phyloP scores from a whole-genome alignment of 2,329 filamentous ascomycete genomes.

The Chaetomiaceae sp. region DNA sequence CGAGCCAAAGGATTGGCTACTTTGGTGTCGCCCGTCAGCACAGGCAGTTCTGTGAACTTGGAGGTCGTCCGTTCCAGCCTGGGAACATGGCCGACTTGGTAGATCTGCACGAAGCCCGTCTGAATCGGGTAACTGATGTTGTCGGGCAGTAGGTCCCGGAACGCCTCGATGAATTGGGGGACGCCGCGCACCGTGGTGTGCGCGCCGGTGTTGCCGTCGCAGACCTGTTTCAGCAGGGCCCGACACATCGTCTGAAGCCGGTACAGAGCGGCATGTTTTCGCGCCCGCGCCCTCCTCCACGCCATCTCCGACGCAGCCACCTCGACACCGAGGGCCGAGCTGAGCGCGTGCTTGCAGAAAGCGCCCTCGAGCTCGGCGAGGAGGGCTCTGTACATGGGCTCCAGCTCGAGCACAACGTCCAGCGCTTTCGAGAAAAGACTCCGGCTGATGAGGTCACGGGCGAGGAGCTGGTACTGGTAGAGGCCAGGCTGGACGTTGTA shows the following conservation, averaged over 20 bases:
- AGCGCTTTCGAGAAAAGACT: slow-evolving; percentile 17
- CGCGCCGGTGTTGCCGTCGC: slow-evolving; percentile 4
- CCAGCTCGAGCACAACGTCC: slow-evolving; percentile 26
- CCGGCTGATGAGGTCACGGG: slow-evolving; percentile 34
- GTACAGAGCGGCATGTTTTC: slow-evolving; percentile 1
- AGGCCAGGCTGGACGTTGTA: slow-evolving; percentile 53
- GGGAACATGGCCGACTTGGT: slow-evolving; percentile 19
- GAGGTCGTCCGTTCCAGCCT: not conserved
- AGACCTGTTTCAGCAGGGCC: slow-evolving; percentile 15
- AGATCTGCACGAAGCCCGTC: slow-evolving; percentile 36
- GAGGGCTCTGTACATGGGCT: slow-evolving; percentile 25
- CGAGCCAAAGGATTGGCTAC: not conserved
- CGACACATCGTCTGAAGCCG: slow-evolving; percentile 21
- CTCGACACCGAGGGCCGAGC: slow-evolving; percentile 23
- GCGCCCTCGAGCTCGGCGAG: slow-evolving; percentile 18
- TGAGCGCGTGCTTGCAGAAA: slow-evolving; percentile 23
- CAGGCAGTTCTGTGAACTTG: not conserved
- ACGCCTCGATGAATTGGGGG: slow-evolving; percentile 42
- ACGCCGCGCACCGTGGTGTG: slow-evolving; percentile 26
- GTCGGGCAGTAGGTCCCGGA: slow-evolving; percentile 39
- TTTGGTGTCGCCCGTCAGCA: not conserved
- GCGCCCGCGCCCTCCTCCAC: not conserved
- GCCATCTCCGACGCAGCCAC: not conserved
- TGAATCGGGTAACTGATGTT: slow-evolving; percentile 31
- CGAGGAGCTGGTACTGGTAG: slow-evolving; percentile 44